Conservation (phyloP, 2,329 filamentous ascomycete genomes). For the Clarireedia paspali region DNA sequence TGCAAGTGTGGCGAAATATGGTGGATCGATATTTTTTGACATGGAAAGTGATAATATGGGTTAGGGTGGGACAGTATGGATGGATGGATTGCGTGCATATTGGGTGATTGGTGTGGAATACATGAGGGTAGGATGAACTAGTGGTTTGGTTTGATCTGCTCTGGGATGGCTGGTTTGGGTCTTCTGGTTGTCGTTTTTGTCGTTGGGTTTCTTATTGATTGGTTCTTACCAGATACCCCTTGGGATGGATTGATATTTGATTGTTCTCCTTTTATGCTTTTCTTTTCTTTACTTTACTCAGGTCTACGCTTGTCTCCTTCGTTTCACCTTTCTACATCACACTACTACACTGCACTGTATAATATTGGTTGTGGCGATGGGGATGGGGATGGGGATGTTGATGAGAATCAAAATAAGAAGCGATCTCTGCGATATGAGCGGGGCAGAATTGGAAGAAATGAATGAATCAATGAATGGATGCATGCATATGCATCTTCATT, state of each 20-base stretch:
- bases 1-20: background rate
- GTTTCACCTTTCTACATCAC: no score
- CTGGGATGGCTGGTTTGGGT: background rate
- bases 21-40: background rate
- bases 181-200: background rate
- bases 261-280: background rate
- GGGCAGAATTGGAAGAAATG: background rate
- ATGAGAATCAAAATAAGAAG: background rate
- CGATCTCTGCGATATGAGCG: background rate
- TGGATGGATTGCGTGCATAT: background rate
- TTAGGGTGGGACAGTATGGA: background rate
- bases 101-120: background rate
- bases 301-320: no score
- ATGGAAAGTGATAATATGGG: background rate
- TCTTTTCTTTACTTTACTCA: no score
- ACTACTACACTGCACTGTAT: no score
- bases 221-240: slow-evolving; percentile 9
- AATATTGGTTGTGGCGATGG: background rate
- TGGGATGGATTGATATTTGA: slow-evolving; percentile 6
- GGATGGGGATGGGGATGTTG: background rate
- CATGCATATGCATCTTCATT: background rate
- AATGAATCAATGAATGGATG: background rate
- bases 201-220: slow-evolving; percentile 6
- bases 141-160: background rate
- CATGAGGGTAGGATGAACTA: background rate